phyloP scores from a whole-genome alignment of 176 grass and related monocot species.

The Ensete glaucum region DNA sequence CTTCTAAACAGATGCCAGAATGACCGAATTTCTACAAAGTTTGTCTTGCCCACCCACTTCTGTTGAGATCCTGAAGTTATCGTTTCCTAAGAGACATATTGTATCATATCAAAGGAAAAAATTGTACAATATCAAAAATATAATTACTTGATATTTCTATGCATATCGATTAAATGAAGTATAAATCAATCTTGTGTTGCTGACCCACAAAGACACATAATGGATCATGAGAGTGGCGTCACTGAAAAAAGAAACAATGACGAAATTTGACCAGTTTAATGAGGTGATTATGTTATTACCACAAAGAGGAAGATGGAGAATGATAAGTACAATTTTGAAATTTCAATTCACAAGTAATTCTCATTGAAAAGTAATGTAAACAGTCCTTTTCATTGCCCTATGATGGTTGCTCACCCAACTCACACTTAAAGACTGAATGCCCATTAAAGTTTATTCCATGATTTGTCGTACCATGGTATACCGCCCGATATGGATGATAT shows the following conservation, averaged over 20 bases:
- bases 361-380: neutral
- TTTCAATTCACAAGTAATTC: neutral
- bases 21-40: slow-evolving; percentile 82
- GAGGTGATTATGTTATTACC: too few species aligned
- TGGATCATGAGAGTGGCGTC: too few species aligned
- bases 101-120: slow-evolving; percentile 16
- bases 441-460: neutral
- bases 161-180: neutral
- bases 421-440: neutral
- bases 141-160: neutral
- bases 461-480: too few species aligned
- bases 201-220: too few species aligned
- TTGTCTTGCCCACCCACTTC: slow-evolving; percentile 87
- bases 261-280: too few species aligned
- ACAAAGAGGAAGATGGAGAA: too few species aligned
- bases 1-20: slow-evolving; percentile 99
- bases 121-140: slow-evolving; percentile 22
- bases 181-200: neutral
- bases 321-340: neutral
- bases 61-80: slow-evolving; percentile 18
- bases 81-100: slow-evolving; percentile 33
- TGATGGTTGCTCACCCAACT: neutral
- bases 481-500: too few species aligned
- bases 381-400: neutral
- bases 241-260: too few species aligned